phyloP scores from a whole-genome alignment of 2,329 filamentous ascomycete genomes.

The Cercospora beticola region DNA sequence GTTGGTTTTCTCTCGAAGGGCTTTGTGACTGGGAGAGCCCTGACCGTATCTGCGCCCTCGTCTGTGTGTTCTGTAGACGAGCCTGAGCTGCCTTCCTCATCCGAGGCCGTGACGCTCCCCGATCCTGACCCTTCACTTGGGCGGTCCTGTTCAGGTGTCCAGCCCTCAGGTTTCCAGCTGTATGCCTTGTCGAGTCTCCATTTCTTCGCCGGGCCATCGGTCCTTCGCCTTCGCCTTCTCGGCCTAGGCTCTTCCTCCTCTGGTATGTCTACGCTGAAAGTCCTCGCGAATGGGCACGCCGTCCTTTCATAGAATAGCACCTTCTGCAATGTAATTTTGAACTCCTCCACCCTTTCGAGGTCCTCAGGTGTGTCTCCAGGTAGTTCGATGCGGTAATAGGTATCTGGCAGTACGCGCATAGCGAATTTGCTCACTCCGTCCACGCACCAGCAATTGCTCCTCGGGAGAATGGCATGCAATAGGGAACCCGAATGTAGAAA shows the following conservation, averaged over 20 bases:
- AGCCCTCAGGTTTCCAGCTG: slow-evolving; percentile 48
- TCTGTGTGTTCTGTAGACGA: slow-evolving; percentile 23
- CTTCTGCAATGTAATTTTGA: slow-evolving; percentile 68
- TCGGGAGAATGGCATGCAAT: slow-evolving; percentile 81
- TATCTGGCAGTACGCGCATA: slow-evolving; percentile 77
- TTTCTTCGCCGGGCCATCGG: slow-evolving; percentile 54
- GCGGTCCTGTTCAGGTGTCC: slow-evolving; percentile 19
- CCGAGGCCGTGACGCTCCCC: slow-evolving; percentile 23
- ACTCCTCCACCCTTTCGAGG: slow-evolving; percentile 60
- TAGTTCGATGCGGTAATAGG: slow-evolving; percentile 89
- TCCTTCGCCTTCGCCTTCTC: slow-evolving; percentile 68
- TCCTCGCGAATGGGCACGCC: slow-evolving; percentile 76
- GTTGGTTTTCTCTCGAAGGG: slow-evolving; percentile 16
- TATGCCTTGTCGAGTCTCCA: slow-evolving; percentile 48
- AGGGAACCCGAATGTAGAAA: slow-evolving; percentile 84
- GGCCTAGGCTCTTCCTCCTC: slow-evolving; percentile 62
- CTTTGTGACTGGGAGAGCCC: slow-evolving; percentile 23
- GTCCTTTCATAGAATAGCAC: slow-evolving; percentile 86
- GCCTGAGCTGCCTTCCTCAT: slow-evolving; percentile 26
- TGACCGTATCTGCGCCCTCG: slow-evolving; percentile 16
- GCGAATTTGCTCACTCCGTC: slow-evolving; percentile 82
- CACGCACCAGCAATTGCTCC: slow-evolving; percentile 92
- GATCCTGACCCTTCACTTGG: slow-evolving; percentile 23
- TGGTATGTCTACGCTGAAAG: slow-evolving; percentile 72
- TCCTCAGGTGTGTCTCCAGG: slow-evolving; percentile 66